Evolutionary conservation across 108 stramenopile species (phyloP), one percentile per base, ranked within the genome.

Genomic region (Pseudonitzschia pungens): DNA sequence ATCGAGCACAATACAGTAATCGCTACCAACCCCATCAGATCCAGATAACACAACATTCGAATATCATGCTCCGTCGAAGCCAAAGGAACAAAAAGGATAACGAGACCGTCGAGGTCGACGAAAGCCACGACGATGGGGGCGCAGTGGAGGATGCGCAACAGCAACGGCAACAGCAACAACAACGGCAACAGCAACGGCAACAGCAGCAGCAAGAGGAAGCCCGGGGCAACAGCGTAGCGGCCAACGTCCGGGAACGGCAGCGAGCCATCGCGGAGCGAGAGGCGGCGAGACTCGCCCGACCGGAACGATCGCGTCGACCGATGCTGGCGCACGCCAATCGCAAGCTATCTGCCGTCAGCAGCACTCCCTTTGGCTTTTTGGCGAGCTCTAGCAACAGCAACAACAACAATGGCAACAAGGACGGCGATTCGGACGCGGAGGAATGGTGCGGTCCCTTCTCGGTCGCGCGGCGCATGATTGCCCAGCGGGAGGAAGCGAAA

Each of bases 391-490:
- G 2, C 22, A 11, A 24, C 26, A 55, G 45, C 16, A 22, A 31
- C 0, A 44, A 36, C 15, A 53, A 28, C 31, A 73, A 68, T 27
- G 36, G 27, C 6, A 50, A 50, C 15, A 62, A 42, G 24, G 75
- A 71, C 36, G 36, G 50, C 32, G 72, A 72, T 2, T 10, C n/a
- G 18, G 70, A 70, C 62, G 80, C n/a, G 66, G 81, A 87, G 51
- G 84, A 83, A 33, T 94, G 92, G 92, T 91, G 90, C 56, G 92
- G 92, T 24, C 92, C 92, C 3, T 94, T 91, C 64, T 85, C 81
- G 45, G 87, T 94, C 12, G 92, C 92, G 1, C 78, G 92, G 56
- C 90, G 90, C 69, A 89, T 90, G 85, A 91, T 94, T 81, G 87
- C 87, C 32, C 63, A 78, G 21, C 84, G 92, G 7, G 92, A 94